Base-by-base conservation (phyloP, 208 protist genomes). In the Naegleria fowleri region DNA sequence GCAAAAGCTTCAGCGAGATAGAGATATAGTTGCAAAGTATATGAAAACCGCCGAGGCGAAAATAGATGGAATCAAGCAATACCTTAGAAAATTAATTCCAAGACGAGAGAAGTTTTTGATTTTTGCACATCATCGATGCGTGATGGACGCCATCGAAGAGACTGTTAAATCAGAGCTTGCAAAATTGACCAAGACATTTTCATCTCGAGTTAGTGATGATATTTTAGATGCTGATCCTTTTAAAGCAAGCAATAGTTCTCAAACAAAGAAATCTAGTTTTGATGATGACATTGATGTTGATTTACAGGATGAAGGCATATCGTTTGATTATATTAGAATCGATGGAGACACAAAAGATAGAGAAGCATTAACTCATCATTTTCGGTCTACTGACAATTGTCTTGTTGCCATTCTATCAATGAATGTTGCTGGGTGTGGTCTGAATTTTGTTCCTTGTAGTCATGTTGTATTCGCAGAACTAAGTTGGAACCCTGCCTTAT, bases 391-490 rank as follows among this genome's bases (percentile, higher is more conserved):
- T 43, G 92, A 94, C 3, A 94, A 91, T 3, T 98, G 96, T 93
- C 91, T 93, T 33, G 95, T 97, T 25, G 97, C 97, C 3, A 93
- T 98, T 39, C 92, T 98, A 11, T 97, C 95, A 39, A 98, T 99
- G 93, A 96, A 95, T 59, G 97, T 97, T 0, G 98, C 97, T 91
- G 97, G 98, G 15, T 97, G 95, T 39, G 98, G 98, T 22, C 94
- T 99, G 79, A 99, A 98, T 90, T 94, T 99, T 40, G 98, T 96
- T 15, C 96, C 95, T 86, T 96, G 97, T 67, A 95, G 94, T 48
- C 97, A 95, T 16, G 98, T 99, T 0, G 94, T 99, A 5, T 99
- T 99, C 94, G 96, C 97, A 0, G 98, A 99, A 94, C 94, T 99
- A 1, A 98, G 97, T 92, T 99, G 98, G 98, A 98, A 97, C 91